A percentile compares a stretch with the other conserved stretches of the same genome.
These are phyloP conservation scores for Skeletonema costatum DNA, from an alignment of 108 stramenopile genomes.

Conservation along the genomic window DNA sequence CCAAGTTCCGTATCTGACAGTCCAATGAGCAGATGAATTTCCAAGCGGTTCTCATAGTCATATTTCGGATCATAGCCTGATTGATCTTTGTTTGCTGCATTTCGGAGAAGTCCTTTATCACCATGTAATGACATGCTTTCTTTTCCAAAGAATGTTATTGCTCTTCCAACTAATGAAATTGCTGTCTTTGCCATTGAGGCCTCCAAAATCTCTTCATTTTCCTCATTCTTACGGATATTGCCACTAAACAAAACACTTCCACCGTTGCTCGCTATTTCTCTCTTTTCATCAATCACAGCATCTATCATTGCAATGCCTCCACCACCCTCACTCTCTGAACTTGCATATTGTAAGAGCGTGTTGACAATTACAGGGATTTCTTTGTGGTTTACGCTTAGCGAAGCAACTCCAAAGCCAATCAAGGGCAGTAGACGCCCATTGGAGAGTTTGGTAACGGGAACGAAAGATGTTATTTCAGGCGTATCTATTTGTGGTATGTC, in stretches of 20 bases:
- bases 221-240: not conserved
- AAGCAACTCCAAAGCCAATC: constrained; percentile 40
- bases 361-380: constrained; percentile 36
- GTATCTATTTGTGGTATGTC: constrained; percentile 2
- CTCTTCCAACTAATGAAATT: constrained; percentile 34
- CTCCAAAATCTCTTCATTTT: constrained; percentile 22
- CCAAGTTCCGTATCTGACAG: constrained; percentile 27
- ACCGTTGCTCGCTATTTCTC: not conserved
- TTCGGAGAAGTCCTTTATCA: constrained; percentile 6
- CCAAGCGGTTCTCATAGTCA: constrained; percentile 41
- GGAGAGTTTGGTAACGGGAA: constrained; percentile 27
- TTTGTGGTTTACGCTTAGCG: constrained; percentile 36
- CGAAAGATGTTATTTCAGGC: constrained; percentile 6
- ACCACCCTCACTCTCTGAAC: constrained; percentile 39
- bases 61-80: constrained; percentile 11
- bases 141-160: constrained; percentile 32
- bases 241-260: constrained; percentile 3
- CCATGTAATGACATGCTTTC: constrained; percentile 12
- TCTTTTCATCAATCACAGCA: constrained; percentile 32
- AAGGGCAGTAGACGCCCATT: constrained; percentile 29
- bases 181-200: constrained; percentile 19
- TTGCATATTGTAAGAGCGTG: constrained; percentile 40
- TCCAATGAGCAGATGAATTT: constrained; percentile 37
- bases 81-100: not conserved
- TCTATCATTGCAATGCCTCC: constrained; percentile 46